A percentile compares a stretch with the other conserved stretches of the same genome.
phyloP scores from a whole-genome alignment of 352 stramenopile species.

The Globisporangium carolinianum region DNA sequence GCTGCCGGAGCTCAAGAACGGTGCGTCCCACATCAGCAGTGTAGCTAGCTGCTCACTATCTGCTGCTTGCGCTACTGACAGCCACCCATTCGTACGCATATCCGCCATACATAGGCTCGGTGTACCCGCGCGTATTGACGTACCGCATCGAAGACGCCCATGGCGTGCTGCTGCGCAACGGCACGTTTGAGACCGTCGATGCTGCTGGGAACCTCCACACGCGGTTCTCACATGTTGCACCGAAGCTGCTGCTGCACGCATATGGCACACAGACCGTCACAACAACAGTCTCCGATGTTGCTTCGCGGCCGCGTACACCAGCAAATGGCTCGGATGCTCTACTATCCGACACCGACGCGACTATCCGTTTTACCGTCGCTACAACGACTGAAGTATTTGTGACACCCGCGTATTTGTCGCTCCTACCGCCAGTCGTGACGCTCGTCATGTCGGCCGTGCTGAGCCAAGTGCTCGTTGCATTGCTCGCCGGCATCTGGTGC shows the following conservation, averaged over 20 bases:
- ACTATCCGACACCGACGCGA: conserved; percentile 15
- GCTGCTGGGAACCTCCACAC: conserved; percentile 57
- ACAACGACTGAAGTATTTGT: conserved; percentile 41
- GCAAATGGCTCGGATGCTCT: too few species aligned
- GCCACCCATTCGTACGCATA: not conserved
- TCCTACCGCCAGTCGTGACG: conserved; percentile 70
- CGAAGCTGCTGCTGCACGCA: conserved; percentile 34
- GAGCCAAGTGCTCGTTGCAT: conserved; percentile 72
- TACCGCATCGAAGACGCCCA: conserved; percentile 49
- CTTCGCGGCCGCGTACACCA: not conserved
- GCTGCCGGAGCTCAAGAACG: conserved; percentile 69
- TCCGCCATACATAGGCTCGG: conserved; percentile 32
- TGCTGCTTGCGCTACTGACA: not conserved
- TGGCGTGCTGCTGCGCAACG: conserved; percentile 45
- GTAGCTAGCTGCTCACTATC: too few species aligned
- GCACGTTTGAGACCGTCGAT: conserved; percentile 58
- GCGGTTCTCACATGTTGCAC: conserved; percentile 25
- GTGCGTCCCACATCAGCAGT: conserved; percentile 12
- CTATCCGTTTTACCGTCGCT: conserved; percentile 28
- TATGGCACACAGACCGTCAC: conserved; percentile 50
- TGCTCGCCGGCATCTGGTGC: conserved; percentile 84
- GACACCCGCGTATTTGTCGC: conserved; percentile 62
- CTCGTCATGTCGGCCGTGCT: conserved; percentile 65
- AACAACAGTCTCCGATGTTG: conserved; percentile 25
- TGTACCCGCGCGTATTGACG: conserved; percentile 56